phyloP scores from a whole-genome alignment of 306 rosid genomes.

The Quercus berberidifolia region DNA sequence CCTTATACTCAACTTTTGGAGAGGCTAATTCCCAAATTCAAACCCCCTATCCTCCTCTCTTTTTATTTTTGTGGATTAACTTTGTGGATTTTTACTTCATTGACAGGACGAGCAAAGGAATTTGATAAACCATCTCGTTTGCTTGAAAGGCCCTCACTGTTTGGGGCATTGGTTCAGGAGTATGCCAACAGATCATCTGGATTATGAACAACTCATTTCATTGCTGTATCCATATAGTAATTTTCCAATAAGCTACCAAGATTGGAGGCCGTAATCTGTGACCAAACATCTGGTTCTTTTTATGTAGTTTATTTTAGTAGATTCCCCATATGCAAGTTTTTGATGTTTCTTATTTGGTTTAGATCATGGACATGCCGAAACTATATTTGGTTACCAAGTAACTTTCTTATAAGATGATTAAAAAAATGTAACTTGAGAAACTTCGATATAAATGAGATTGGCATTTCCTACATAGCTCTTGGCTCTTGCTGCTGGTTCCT shows the following conservation, averaged over 20 bases:
- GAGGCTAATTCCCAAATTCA: too few relatives aligned
- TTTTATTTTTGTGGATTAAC: background rate
- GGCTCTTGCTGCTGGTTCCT: too few relatives aligned
- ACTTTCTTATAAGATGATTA: too few relatives aligned
- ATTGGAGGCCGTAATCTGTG: background rate
- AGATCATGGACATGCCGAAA: too few relatives aligned
- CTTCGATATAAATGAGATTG: too few relatives aligned
- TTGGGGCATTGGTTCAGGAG: conserved; percentile 85
- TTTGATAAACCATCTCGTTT: conserved; percentile 70
- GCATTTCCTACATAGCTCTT: too few relatives aligned
- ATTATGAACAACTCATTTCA: conserved; percentile 24
- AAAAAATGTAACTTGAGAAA: too few relatives aligned
- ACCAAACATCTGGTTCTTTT: background rate
- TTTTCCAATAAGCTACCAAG: conserved; percentile 2
- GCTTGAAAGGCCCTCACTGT: conserved; percentile 69
- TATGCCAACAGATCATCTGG: conserved; percentile 76
- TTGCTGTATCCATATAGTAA: background rate
- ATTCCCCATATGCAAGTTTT: background rate
- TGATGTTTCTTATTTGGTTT: conserved; percentile 1
- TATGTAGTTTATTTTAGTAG: too few relatives aligned
- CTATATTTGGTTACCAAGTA: too few relatives aligned
- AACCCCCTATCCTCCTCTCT: too few relatives aligned
- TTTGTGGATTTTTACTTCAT: background rate
- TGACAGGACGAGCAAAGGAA: conserved; percentile 72
- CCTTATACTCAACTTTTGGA: too few relatives aligned